Evolutionary conservation across 1,284 basidiomycete genomes (phyloP).

Genomic region (Meira miltonrushii): DNA sequence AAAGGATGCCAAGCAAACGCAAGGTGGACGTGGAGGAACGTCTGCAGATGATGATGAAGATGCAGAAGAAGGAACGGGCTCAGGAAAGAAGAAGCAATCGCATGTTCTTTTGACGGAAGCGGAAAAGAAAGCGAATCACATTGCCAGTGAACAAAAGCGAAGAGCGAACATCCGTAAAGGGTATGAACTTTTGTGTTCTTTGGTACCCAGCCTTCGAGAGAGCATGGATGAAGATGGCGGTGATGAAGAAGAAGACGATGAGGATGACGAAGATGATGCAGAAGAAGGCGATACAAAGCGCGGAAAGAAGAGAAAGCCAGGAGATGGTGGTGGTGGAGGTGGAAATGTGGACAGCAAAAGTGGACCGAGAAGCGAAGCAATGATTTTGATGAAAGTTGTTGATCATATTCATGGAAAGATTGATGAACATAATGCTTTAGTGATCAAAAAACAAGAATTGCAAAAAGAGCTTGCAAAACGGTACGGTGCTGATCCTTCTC

Average conservation of each 20-base stretch:
- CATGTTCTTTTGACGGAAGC: constrained; percentile 65
- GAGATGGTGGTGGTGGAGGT: constrained; percentile 1
- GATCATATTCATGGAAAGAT: constrained; percentile 8
- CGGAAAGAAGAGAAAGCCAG: constrained; percentile 3
- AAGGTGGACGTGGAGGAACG: constrained; percentile 16
- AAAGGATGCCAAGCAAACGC: constrained; percentile 21
- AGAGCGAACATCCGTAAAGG: constrained; percentile 81
- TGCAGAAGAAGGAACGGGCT: constrained; percentile 6
- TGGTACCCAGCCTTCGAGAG: constrained; percentile 67
- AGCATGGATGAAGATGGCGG: constrained; percentile 24
- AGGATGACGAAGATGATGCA: constrained; percentile 10
- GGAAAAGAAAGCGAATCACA: constrained; percentile 87
- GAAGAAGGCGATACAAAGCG: constrained; percentile 4
- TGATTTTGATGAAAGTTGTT: constrained; percentile 24
- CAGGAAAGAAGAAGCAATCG: constrained; percentile 52
- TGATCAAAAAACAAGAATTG: constrained; percentile 2
- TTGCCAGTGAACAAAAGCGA: constrained; percentile 84
- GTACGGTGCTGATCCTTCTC: background rate
- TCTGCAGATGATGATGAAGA: constrained; percentile 14
- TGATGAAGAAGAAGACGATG: constrained; percentile 4
- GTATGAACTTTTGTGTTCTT: constrained; percentile 72
- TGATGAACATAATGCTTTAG: constrained; percentile 9
- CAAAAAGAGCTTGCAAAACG: background rate
- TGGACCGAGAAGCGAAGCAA: constrained; percentile 33
- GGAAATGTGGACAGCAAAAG: constrained; percentile 32